A percentile compares a stretch with the other conserved stretches of the same genome.
Conservation (phyloP, 352 stramenopile genomes). For the Globisporangium mamillatum region DNA sequence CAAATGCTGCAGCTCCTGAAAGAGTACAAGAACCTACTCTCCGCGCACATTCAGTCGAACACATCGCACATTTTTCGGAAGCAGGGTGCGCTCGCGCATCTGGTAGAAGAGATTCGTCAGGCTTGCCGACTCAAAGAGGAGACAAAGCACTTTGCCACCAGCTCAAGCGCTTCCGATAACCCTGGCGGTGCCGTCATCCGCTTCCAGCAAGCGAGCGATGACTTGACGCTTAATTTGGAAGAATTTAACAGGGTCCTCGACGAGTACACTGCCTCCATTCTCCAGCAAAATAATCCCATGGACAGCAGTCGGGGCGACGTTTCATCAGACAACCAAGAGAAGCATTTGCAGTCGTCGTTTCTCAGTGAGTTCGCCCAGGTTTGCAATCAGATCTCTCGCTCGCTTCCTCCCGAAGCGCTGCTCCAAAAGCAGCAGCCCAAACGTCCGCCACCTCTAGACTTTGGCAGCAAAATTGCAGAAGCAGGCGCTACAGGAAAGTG, state of each 20-base stretch:
- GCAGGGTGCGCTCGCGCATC: conserved; percentile 34
- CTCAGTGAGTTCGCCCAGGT: conserved; percentile 30
- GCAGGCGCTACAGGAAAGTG: too few species aligned
- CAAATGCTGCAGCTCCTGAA: conserved; percentile 33
- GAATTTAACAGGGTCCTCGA: conserved; percentile 27
- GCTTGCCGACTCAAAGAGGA: conserved; percentile 4
- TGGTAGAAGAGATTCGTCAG: conserved; percentile 29
- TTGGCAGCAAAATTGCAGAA: background rate
- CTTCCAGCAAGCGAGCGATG: background rate
- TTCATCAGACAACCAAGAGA: conserved; percentile 17
- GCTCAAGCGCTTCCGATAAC: background rate
- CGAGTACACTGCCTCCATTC: conserved; percentile 25
- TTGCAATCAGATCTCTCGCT: conserved; percentile 28
- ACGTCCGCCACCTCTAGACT: background rate
- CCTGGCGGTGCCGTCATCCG: background rate
- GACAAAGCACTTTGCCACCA: background rate
- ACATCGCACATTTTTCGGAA: conserved; percentile 45
- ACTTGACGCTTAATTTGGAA: conserved; percentile 15
- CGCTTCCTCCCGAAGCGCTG: conserved; percentile 21
- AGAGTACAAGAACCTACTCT: conserved; percentile 39
- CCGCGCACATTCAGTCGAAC: conserved; percentile 38
- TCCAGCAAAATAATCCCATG: conserved; percentile 8
- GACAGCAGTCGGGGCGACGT: conserved; percentile 5
- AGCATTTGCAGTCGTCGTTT: conserved; percentile 25
- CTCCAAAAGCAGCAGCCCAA: background rate